Conservation (phyloP, 2,329 filamentous ascomycete genomes). For the Fusarium bulbicola region DNA sequence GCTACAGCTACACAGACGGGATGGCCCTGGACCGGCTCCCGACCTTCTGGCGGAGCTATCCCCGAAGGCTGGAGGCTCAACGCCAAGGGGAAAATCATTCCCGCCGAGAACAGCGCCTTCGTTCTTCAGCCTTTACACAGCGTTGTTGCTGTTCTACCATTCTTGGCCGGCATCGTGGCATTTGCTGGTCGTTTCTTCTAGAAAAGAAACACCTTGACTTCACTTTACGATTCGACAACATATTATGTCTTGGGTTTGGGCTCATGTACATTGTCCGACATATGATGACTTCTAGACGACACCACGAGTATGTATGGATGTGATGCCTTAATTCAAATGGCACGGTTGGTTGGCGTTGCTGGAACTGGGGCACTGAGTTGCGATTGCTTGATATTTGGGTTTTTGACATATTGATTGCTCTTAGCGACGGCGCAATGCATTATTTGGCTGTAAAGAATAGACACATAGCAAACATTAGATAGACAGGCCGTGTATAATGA, state of each 20-base stretch:
- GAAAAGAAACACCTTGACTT: background rate
- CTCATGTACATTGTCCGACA: background rate
- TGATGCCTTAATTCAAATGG: conserved; percentile 14
- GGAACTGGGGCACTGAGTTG: conserved; percentile 10
- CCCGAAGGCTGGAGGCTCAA: conserved; percentile 86
- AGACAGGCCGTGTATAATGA: conserved; percentile 7
- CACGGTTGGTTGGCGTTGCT: conserved; percentile 20
- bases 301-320: conserved; percentile 3
- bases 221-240: conserved; percentile 1
- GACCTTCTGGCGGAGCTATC: conserved; percentile 65
- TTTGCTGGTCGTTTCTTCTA: conserved; percentile 38
- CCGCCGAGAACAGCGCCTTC: conserved; percentile 62
- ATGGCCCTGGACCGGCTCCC: conserved; percentile 72
- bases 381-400: background rate
- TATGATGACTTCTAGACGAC: background rate
- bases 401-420: conserved; percentile 7
- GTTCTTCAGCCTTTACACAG: conserved; percentile 30
- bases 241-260: background rate
- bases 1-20: conserved; percentile 66
- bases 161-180: conserved; percentile 40
- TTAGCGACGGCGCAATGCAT: conserved; percentile 31
- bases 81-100: conserved; percentile 80
- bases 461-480: conserved; percentile 18
- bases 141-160: conserved; percentile 38
- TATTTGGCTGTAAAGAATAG: conserved; percentile 5